Base-by-base conservation (phyloP, 2,329 filamentous ascomycete genomes). In the Dactylonectria estremocensis region DNA sequence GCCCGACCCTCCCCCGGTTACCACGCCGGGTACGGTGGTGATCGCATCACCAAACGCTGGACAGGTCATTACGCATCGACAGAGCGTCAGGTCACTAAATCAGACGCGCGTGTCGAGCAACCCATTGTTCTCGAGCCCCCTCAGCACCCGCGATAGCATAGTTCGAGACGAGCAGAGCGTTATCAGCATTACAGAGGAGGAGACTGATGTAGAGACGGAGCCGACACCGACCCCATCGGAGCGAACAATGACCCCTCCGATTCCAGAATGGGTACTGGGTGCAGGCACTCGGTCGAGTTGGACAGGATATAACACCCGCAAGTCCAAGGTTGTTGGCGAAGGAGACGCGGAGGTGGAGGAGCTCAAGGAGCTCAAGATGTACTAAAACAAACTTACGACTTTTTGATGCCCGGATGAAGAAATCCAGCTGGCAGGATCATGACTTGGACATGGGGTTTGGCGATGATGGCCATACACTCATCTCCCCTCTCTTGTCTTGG, bases 1-100 rank as follows among this genome's bases (percentile, higher is more conserved):
- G 46, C 91, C 91, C 0, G 87, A 85, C 1, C 91, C 92, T 8
- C 90, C 92, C 1, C 89, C 92, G 0, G 81, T 88, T 6, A 86
- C 87, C 1, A 92, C 91, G 0, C 90, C 91, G 0, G 91, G 92
- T 0, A 95, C 93, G 0, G 86, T 91, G 16, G 91, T 95, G 55
- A 84, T 90, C 11, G 93, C 92, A 0, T 90, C 92, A 3, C 92
- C 92, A 0, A 87, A 90, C 46, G 90, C 90, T 3, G 92, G 90
- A 4, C 88, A 91, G 71, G 81, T 92, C 18, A 88, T 94, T 49
- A 83, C 85, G 9, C 86, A 89, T 60, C 84, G 83, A 31, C 77
- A 82, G 18, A 88, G 86, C 74, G 82, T 87, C 53, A 82, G 85
- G 52, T 87, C 85, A 4, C 79, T 90, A 7, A 82, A 77, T 24